Base-by-base conservation (phyloP, 139 green algal genomes). In the Nannochloris sp. region DNA sequence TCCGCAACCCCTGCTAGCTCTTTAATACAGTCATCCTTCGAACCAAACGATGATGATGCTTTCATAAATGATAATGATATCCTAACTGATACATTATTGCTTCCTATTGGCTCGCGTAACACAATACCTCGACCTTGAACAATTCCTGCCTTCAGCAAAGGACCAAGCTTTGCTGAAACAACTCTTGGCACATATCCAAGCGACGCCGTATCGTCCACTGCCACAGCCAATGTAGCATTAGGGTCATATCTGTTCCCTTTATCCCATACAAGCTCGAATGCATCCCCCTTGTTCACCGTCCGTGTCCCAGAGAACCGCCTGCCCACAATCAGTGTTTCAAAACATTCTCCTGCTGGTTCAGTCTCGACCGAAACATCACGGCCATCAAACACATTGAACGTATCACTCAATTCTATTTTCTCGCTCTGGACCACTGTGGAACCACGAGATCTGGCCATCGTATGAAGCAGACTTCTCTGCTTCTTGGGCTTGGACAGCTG, bases 131-230 rank as follows among this genome's bases (percentile, higher is more conserved):
- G 30, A 26, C n/a, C 53, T 26, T 37, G 31, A 12, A 69, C 49
- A 23, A 62, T 37, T 8, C 25, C 57, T 48, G 8, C 14, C 6
- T 63, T 50, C 13, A 88, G 13, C 50, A 86, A 64, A 13, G 62
- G 65, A 40, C 63, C 66, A 14, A 88, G 63, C 10, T 69, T 61
- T 17, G 51, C 45, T 0, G 80, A 63, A 26, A 87, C 70, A 17
- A 36, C 49, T 6, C 56, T 51, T 17, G 82, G 80, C 50, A 88
- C 51, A 56, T 88, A 76, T 10, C 82, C 82, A 40, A 79, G 26
- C 28, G 25, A 20, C 43, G 26, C 9, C 12, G 28, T 49, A 33
- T 10, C 23, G 25, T 30, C 20, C 14, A 11, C 40, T 26, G 30
- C 16, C 4, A 13, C 1, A 2, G 25, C 50, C 25, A 59, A 23